Base-by-base conservation (phyloP, 352 stramenopile genomes). In the Globisporangium paroecandrum region DNA sequence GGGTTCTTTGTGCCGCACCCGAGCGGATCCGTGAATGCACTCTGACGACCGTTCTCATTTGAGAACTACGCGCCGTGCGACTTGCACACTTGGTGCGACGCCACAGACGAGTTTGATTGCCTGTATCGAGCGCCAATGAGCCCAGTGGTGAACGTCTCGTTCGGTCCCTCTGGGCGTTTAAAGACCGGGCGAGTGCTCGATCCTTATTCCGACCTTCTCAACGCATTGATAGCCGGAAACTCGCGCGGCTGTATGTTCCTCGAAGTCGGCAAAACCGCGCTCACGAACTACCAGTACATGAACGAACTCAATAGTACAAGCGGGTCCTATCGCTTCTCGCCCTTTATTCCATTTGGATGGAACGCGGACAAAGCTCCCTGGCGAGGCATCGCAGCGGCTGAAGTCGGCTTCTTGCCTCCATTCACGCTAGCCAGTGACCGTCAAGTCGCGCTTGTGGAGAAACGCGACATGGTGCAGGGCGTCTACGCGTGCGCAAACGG, bases 401-500 rank as follows among this genome's bases (percentile, higher is more conserved):
- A 83, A 54, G 54, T 88, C 32, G 79, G 78, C 6, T 83, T 83
- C 59, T 77, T 77, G 4, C 84, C 85, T 7, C 91, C 90, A 1
- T 96, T 83, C 69, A 76, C 75, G 27, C 58, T 82, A 1, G 66
- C 53, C 2, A 82, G 81, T 46, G 91, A 98, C 64, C 78, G 96
- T 13, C 91, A 99, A 82, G 78, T 99, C 18, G 95, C 94, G 15
- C 70, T 97, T 0, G 97, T 97, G 0, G 81, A 97, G 61, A 89
- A 81, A 56, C 72, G 85, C 25, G 89, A 83, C 58, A 76, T 97
- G 22, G 78, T 96, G 1, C 93, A 99, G 77, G 97, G 97, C 6
- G 77, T 90, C 6, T 99, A 98, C 71, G 89, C 93, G 25, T 99
- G 97, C 78, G 95, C 95, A 5, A 98, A 99, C 71, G 88, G 87